phyloP scores from a whole-genome alignment of 129 eudicot species.

The Helianthus annuus region HanXRQr2.0-SUNRISE NC_035443.2:108541357-108541856 shows the following conservation, averaged over 20 bases:
- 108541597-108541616: constrained; percentile 86
- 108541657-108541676: constrained; percentile 85
- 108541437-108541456: constrained; percentile 60
- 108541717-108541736: constrained; percentile 82
- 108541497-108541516: constrained; percentile 94
- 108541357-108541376: constrained; percentile 59
- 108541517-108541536: constrained; percentile 90
- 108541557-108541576: constrained; percentile 77
- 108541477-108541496: constrained; percentile 83
- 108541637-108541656: constrained; percentile 88
- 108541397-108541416: constrained; percentile 94
- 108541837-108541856: constrained; percentile 95
- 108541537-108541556: constrained; percentile 63
- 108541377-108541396: constrained; percentile 55
- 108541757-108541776: constrained; percentile 95
- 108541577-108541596: constrained; percentile 83
- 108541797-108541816: constrained; percentile 91
- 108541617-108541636: constrained; percentile 84
- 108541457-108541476: constrained; percentile 82
- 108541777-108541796: constrained; percentile 92
- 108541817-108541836: constrained; percentile 97
- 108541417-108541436: constrained; percentile 85
- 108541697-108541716: constrained; percentile 90
- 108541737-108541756: constrained; percentile 82
- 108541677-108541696: constrained; percentile 77